Percentiles rank a stretch among this genome's conserved stretches.
phyloP scores from a whole-genome alignment of 2,329 filamentous ascomycete genomes.

The Botrytis paeoniae region DNA sequence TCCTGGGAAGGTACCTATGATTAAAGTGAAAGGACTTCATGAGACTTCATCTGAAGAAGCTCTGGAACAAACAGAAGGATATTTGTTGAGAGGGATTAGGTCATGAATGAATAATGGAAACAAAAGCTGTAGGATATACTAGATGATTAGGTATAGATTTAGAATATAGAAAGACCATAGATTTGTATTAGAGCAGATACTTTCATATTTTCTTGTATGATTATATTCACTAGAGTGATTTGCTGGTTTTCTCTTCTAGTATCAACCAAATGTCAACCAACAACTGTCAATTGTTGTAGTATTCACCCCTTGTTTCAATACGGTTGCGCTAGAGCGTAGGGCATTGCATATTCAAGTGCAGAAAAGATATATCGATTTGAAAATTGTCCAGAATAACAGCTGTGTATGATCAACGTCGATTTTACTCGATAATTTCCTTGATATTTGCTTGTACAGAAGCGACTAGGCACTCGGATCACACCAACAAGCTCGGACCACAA shows the following conservation, averaged over 20 bases:
- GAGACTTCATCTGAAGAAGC: background rate
- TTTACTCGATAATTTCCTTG: background rate
- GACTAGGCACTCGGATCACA: background rate
- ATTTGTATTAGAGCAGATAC: background rate
- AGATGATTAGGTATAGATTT: background rate
- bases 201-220: background rate
- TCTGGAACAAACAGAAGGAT: background rate
- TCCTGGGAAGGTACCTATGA: background rate
- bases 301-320: background rate
- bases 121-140: background rate
- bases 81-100: background rate
- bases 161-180: background rate
- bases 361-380: background rate
- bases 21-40: background rate
- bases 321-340: rapidly evolving
- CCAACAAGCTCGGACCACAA: slow-evolving; percentile 2
- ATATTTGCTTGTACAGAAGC: background rate
- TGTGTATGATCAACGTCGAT: background rate
- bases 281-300: background rate
- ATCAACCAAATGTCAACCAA: background rate
- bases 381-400: background rate
- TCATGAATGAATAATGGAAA: background rate
- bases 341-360: background rate
- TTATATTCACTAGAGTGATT: background rate
- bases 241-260: background rate